Percentiles rank a stretch among this genome's conserved stretches.
These are phyloP conservation scores for Proliferodiscus dingleyae DNA, from an alignment of 2,329 filamentous ascomycete species.

Conservation along the genomic window DNA sequence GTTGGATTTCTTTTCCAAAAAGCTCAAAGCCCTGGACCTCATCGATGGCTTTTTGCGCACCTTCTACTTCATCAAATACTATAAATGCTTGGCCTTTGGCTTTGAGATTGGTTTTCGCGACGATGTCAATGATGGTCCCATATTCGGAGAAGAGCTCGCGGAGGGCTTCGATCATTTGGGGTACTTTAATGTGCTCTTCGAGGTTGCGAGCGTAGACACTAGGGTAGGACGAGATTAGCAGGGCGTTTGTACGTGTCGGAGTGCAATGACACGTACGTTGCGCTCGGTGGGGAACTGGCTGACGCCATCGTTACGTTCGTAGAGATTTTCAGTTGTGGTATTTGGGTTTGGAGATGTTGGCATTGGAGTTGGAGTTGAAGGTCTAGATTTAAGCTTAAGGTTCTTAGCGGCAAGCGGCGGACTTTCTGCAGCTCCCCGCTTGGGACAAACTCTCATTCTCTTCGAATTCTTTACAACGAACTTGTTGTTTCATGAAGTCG, in stretches of 20 bases:
- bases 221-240: constrained; percentile 23
- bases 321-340: neutral
- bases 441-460: too few species aligned
- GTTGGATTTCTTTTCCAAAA: constrained; percentile 83
- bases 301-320: constrained; percentile 5
- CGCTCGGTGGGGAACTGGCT: constrained; percentile 39
- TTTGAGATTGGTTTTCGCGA: constrained; percentile 84
- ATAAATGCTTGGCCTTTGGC: constrained; percentile 95
- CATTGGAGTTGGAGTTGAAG: neutral
- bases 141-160: constrained; percentile 81
- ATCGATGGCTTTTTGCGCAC: constrained; percentile 76
- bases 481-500: too few species aligned
- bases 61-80: constrained; percentile 77
- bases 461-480: too few species aligned
- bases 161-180: constrained; percentile 68
- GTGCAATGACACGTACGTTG: constrained; percentile 74
- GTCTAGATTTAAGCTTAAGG: too few species aligned
- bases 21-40: constrained; percentile 90
- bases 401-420: too few species aligned
- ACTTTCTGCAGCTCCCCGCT: too few species aligned
- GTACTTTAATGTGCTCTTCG: constrained; percentile 84
- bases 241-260: constrained; percentile 47
- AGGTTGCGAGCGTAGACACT: constrained; percentile 76
- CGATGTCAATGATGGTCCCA: constrained; percentile 76
- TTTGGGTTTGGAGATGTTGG: neutral